Evolutionary conservation across 108 stramenopile genomes (phyloP).

Genomic region (Skeletonema marinoi): DNA sequence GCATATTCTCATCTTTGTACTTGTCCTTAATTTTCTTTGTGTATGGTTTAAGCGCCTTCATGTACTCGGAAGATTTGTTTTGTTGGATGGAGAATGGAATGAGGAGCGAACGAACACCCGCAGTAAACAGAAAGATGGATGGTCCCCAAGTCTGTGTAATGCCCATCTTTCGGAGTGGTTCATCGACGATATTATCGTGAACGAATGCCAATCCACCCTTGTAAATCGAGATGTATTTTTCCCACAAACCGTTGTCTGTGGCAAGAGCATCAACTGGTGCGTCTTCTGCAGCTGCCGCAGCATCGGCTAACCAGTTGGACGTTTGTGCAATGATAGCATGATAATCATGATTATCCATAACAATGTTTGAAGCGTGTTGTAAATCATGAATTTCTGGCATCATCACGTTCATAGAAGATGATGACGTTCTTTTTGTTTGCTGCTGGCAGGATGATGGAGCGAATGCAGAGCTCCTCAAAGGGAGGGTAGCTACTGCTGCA

Average conservation of each 20-base stretch:
- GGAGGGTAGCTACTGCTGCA: neutral
- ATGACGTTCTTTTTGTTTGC: neutral
- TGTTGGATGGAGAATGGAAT: constrained; percentile 91
- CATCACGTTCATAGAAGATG: neutral
- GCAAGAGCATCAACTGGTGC: constrained; percentile 2
- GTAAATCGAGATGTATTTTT: constrained; percentile 42
- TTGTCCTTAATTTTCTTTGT: constrained; percentile 89
- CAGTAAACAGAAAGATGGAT: constrained; percentile 80
- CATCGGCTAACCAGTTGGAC: constrained; percentile 32
- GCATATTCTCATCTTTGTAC: constrained; percentile 84
- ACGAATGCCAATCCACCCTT: constrained; percentile 58
- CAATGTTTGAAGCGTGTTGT: constrained; percentile 13
- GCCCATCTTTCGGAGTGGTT: constrained; percentile 61
- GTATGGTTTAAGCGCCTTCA: constrained; percentile 92
- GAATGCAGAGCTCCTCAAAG: neutral
- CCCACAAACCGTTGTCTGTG: constrained; percentile 29
- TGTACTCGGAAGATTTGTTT: constrained; percentile 85
- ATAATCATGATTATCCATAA: neutral
- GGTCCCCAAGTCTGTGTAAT: constrained; percentile 80
- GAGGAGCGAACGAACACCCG: constrained; percentile 75
- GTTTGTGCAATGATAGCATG: neutral
- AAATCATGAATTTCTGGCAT: constrained; percentile 6
- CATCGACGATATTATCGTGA: constrained; percentile 66
- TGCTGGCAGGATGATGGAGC: neutral
- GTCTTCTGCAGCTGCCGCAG: constrained; percentile 4